Conservation (phyloP, 1,284 basidiomycete species). For the Ustilago crameri region DNA sequence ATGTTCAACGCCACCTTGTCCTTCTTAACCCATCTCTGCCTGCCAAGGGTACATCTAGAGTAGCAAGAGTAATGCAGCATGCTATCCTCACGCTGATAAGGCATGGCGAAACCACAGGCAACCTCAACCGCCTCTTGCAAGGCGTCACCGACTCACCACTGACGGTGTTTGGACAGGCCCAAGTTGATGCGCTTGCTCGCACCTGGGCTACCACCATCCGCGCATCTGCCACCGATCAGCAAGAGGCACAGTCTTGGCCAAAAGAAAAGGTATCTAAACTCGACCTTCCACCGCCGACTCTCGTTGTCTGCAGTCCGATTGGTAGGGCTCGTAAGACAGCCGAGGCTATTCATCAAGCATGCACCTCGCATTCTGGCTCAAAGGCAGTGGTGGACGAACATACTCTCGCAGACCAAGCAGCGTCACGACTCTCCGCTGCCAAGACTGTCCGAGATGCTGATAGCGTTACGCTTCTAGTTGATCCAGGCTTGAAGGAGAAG, state of each 20-base stretch:
- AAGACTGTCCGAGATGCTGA: neutral
- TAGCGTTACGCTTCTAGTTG: constrained; percentile 21
- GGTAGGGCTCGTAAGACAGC: constrained; percentile 55
- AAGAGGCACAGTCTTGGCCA: neutral
- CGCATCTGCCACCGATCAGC: neutral
- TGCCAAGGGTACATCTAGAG: neutral
- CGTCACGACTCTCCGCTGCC: neutral
- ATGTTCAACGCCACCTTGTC: constrained; percentile 1
- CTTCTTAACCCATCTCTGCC: neutral
- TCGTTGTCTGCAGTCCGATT: constrained; percentile 56
- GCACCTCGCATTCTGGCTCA: neutral
- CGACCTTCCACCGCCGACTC: constrained; percentile 41
- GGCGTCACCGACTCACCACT: constrained; percentile 62
- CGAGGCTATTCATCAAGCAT: constrained; percentile 38
- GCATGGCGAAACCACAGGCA: constrained; percentile 62
- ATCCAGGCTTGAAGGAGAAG: constrained; percentile 37
- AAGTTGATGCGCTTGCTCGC: constrained; percentile 50
- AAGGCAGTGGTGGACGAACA: constrained; percentile 11
- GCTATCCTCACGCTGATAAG: constrained; percentile 58
- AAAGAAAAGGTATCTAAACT: constrained; percentile 12
- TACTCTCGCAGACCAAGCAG: neutral
- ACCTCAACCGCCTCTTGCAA: constrained; percentile 61
- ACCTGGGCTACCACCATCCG: constrained; percentile 18
- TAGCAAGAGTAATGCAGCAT: constrained; percentile 32
- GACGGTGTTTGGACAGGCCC: constrained; percentile 51